Base-by-base conservation (phyloP, 768 basidiomycete genomes). In the Chalciporus sphaerocephalus region DNA sequence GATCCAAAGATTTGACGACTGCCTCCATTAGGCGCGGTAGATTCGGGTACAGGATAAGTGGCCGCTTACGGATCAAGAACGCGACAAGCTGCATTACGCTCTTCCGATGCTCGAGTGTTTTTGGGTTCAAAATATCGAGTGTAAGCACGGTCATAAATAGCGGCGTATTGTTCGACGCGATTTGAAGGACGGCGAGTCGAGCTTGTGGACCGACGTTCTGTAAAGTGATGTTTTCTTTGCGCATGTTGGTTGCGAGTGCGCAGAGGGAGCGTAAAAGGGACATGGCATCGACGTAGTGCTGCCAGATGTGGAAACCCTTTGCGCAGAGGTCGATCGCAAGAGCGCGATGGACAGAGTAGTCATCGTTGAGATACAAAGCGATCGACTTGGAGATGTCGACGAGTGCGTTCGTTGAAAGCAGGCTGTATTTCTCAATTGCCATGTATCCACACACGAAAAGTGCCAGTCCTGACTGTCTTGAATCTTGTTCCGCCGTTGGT, bases 1-100 rank as follows among this genome's bases (percentile, higher is more conserved):
- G 96, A 67, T 99, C 95, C 45, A 99, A 73, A 0, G 92, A 96
- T 61, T 93, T 94, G 15, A 98, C 93, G 1, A 98, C 92, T 1
- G 94, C 92, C 61, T 98, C 96, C 66, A 92, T 85, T 36, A 97
- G 70, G 33, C 83, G 78, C 0, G 94, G 87, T 21, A 98, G 70
- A 54, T 85, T 87, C 3, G 88, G 80, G 53, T 91, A 86, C 34
- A 98, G 70, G 7, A 95, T 81, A 21, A 88, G 70, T 1, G 94
- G 93, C 56, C 87, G 84, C 87, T 95, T 98, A 61, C 90, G 82
- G 48, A 96, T 92, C 51, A 99, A 73, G 59, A 94, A 93, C 1
- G 92, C 92, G 12, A 98, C 80, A 3, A 99, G 78, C 62, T 94
- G 93, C 80, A 98, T 80, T 20, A 96, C 86, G 6, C 88, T 82